Conservation (phyloP, 495 filamentous ascomycete species). For the Neurospora sp. region DNA sequence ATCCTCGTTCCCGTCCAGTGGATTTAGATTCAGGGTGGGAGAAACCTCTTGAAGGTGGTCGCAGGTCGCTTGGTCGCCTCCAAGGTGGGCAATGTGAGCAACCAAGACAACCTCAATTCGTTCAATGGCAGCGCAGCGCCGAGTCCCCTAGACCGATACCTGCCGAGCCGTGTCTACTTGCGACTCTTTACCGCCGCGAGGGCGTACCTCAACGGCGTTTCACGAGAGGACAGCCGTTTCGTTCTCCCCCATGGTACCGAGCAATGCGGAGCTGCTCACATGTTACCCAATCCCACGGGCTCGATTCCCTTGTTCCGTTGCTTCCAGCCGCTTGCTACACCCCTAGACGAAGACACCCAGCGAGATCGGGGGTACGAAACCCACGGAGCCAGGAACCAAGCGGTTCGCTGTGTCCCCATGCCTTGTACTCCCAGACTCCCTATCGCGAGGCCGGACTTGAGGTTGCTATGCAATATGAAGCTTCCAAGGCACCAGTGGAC, state of each 20-base stretch:
- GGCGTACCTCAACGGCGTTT: background rate
- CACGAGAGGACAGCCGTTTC: background rate
- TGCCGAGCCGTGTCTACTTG: slow-evolving; percentile 4
- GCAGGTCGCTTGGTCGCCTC: background rate
- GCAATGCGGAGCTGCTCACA: background rate
- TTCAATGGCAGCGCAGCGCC: background rate
- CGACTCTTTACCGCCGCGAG: background rate
- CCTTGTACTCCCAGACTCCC: background rate
- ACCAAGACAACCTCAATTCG: background rate
- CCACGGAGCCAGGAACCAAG: background rate
- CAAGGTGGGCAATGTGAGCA: background rate
- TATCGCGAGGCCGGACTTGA: background rate
- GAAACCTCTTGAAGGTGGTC: background rate
- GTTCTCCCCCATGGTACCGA: background rate
- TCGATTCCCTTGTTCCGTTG: background rate
- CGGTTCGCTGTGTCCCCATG: background rate
- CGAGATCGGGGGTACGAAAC: background rate
- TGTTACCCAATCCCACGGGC: background rate
- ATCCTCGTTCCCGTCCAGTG: background rate
- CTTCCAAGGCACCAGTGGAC: background rate
- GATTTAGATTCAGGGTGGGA: background rate
- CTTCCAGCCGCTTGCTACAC: background rate
- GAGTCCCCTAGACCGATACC: slow-evolving; percentile 6
- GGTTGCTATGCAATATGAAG: background rate
- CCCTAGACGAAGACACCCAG: background rate